Evolutionary conservation across 371 early-diverging fungal species (phyloP).

Genomic region (Catenaria anguillulae): DNA sequence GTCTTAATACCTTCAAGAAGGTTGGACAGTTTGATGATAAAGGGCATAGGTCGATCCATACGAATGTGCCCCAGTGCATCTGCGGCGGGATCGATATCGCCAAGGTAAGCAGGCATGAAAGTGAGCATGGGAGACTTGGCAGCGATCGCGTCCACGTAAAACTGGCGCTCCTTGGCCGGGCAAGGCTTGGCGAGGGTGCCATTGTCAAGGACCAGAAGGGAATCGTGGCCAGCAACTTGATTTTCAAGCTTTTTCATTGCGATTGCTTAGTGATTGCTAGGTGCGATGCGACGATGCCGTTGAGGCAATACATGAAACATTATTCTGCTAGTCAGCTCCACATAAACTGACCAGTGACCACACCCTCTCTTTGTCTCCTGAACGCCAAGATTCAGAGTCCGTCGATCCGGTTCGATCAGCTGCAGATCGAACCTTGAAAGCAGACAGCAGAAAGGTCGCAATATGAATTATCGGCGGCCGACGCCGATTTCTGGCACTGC

Average conservation of each 20-base stretch:
- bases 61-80: background rate
- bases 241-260: background rate
- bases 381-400: too few species aligned
- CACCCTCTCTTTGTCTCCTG: too few species aligned
- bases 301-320: too few species aligned
- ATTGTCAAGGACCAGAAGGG: slow-evolving; percentile 30
- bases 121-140: background rate
- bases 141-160: slow-evolving; percentile 42
- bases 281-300: too few species aligned
- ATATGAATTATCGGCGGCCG: too few species aligned
- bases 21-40: slow-evolving; percentile 55
- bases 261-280: background rate
- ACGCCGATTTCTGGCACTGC: too few species aligned
- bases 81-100: background rate
- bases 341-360: too few species aligned
- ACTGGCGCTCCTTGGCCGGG: slow-evolving; percentile 31
- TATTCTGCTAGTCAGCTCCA: too few species aligned
- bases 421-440: too few species aligned
- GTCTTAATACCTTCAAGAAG: slow-evolving; percentile 44
- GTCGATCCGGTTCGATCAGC: too few species aligned
- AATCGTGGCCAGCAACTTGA: slow-evolving; percentile 57
- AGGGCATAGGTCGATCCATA: background rate
- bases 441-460: too few species aligned
- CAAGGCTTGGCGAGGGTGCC: slow-evolving; percentile 51
- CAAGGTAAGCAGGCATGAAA: background rate